Evolutionary conservation across 2,329 filamentous ascomycete species (phyloP), one percentile per base, ranked within the genome.

Genomic region (Dactylellina sp.): DNA sequence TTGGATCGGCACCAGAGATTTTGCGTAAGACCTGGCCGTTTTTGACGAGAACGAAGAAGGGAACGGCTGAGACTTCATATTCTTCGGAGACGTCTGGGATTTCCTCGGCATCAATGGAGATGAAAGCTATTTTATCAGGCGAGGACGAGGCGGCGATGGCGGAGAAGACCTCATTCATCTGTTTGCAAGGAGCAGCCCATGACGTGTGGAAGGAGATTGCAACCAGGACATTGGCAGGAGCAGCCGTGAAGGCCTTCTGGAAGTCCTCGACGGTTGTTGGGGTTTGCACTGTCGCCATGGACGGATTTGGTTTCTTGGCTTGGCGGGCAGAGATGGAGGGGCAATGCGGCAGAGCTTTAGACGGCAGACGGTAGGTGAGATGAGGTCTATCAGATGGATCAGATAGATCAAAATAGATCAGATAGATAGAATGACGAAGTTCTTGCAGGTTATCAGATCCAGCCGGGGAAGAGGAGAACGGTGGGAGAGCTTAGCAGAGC

Each of bases 201-300:
- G 93, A 91, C 18, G 95, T 93, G 81, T 98, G 91, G 85, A 99
- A 99, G 81, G 93, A 97, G 80, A 96, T 88, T 79, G 97, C 86
- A 76, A 94, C 85, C 72, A 97, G 87, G 14, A 91, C 88, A 14
- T 89, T 86, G 1, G 89, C 80, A 9, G 91, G 87, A 12, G 93
- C 85, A 44, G 87, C 85, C 75, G 85, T 84, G 75, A 91, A 84
- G 80, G 90, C 86, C 77, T 87, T 83, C 77, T 89, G 84, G 88
- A 95, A 97, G 78, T 89, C 88, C 77, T 86, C 83, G 79, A 92
- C 88, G 78, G 86, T 88, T 78, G 88, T 86, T 82, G 97, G 89
- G 79, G 96, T 91, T 76, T 86, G 87, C 79, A 97, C 87, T 71
- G 87, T 88, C 77, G 90, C 91, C 90, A 93, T 93, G 35, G 56